Evolutionary conservation across 192 early-diverging fungal species (phyloP).

Genomic region (Radiomyces spectabilis): DNA sequence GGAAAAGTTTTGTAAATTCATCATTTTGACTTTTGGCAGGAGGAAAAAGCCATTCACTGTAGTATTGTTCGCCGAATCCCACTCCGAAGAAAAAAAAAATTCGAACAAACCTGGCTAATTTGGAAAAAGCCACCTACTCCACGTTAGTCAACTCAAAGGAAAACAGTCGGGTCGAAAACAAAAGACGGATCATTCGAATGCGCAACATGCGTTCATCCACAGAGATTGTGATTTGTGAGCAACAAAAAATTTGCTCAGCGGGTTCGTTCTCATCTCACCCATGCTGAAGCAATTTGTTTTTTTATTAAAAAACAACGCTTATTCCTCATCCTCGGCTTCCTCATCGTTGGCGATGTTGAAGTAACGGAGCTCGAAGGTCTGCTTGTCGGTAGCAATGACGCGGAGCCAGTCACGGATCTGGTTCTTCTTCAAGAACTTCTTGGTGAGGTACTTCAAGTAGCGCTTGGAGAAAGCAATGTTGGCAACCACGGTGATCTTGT

Average conservation of each 20-base stretch:
- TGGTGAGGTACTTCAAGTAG: slow-evolving; percentile 99
- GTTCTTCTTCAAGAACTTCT: slow-evolving; percentile 99
- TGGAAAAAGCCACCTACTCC: not conserved
- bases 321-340: slow-evolving; percentile 69
- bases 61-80: not conserved
- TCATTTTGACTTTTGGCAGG: not conserved
- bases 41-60: not conserved
- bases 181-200: not conserved
- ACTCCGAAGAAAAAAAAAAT: too few species aligned
- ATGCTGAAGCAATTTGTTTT: not conserved
- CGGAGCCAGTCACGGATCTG: slow-evolving; percentile 97
- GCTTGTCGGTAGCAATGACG: slow-evolving; percentile 84
- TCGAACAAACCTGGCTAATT: not conserved
- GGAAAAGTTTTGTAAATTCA: too few species aligned
- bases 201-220: not conserved
- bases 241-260: slow-evolving; percentile 14
- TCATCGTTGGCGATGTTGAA: slow-evolving; percentile 80
- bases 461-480: slow-evolving; percentile 87
- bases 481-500: slow-evolving; percentile 73
- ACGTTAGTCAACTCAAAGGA: not conserved
- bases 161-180: not conserved
- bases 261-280: slow-evolving; percentile 35
- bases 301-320: slow-evolving; percentile 7
- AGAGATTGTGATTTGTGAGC: slow-evolving; percentile 30
- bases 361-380: slow-evolving; percentile 93